Base-by-base conservation (phyloP, 1,139 yeast genomes). In the Zygosaccharomyces pseudobailii region DNA sequence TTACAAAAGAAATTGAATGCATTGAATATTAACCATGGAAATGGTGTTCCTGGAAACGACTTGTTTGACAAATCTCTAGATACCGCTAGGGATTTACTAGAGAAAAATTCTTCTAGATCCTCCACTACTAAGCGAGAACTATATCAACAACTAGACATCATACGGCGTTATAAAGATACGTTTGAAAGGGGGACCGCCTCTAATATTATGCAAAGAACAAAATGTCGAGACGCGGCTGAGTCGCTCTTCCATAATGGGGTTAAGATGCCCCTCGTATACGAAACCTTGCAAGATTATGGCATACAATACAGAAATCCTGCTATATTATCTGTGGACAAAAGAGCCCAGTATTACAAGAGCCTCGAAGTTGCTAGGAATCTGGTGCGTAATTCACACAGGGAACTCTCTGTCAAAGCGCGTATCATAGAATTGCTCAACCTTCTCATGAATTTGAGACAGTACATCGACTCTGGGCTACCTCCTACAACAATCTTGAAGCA, bases 261-360 rank as follows among this genome's bases (percentile, higher is more conserved):
- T 2, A 63, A 62, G 42, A 63, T 63, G 66, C 67, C 67, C 4
- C 30, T 53, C 9, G 63, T 60, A 1, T 58, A 50, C 43, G 62
- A 59, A 35, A 48, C 54, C 4, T 36, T 60, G 20, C 62, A 60
- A 42, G 62, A 60, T 47, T 56, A 53, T 48, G 65, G 65, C 30
- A 48, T 60, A 6, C 46, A 46, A 21, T 59, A 44, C 41, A 42
- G 49, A 7, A 48, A 55, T 25, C 32, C 42, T 3, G 37, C 39
- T 2, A 49, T 61, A 6, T 25, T 58, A 5, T 36, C 52, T 1
- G 49, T 50, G 4, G 61, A 60, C 45, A 54, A 55, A 35, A 54
- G 65, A 38, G 48, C 48, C 3, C 63, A 57, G 43, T 61, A 50
- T 47, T 57, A 51, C 39, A 58, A 57, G 42, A 61, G 62, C 49